These are phyloP conservation scores for Lichtheimia hyalospora DNA, from an alignment of 371 early-diverging fungal species.

Conservation along the genomic window DNA sequence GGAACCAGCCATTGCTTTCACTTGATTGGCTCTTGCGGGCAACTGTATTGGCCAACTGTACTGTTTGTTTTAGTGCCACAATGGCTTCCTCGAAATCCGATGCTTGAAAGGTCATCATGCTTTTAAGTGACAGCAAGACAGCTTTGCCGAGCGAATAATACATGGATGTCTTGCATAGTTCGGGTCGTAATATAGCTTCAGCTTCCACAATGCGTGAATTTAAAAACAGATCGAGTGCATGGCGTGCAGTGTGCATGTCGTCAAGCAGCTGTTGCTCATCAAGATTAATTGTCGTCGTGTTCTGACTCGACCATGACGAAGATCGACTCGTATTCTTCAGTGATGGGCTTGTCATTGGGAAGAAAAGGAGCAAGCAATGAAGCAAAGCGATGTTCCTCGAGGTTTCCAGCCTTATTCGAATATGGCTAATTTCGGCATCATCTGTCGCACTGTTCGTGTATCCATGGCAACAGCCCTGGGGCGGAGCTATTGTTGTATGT, in stretches of 20 bases:
- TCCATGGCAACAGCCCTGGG: no score
- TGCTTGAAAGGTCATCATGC: conserved; percentile 67
- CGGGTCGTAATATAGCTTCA: conserved; percentile 49
- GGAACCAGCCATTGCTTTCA: conserved; percentile 6
- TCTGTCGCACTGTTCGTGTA: no score
- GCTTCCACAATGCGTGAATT: conserved; percentile 58
- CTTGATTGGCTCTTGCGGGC: conserved; percentile 40
- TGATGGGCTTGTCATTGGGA: no score
- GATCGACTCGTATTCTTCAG: no score
- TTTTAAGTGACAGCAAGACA: conserved; percentile 54
- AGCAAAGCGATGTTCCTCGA: no score
- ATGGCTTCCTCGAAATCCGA: conserved; percentile 55
- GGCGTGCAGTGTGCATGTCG: conserved; percentile 52
- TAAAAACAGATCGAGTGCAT: conserved; percentile 60
- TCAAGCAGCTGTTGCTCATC: conserved; percentile 8
- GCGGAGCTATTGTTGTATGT: no score
- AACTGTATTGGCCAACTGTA: conserved; percentile 41
- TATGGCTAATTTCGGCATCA: no score
- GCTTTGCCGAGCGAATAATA: conserved; percentile 65
- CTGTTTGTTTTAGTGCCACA: conserved; percentile 46
- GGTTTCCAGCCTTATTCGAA: no score
- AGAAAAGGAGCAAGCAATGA: no score
- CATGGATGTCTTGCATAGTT: conserved; percentile 44
- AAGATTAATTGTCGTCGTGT: no score
- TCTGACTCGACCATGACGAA: no score